Base-by-base conservation (phyloP, 75 land plant genomes). In the Cryptomeria japonica region DNA sequence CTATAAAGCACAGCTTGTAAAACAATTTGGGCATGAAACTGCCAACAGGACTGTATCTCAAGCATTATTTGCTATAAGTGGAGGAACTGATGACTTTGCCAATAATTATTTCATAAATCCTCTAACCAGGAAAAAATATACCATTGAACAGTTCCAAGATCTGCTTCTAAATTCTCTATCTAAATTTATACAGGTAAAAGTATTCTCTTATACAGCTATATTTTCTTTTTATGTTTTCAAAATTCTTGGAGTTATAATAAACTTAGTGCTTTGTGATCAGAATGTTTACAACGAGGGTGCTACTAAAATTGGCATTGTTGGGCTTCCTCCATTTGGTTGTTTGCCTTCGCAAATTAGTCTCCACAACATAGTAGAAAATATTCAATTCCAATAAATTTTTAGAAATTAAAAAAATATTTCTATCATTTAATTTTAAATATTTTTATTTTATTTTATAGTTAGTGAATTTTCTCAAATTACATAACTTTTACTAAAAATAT, bases 61-160 rank as follows among this genome's bases (percentile, higher is more conserved):
- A 51, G 55, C 55, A 51, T 51, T 51, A 51, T 51, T 51, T 14
- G 2, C 13, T 51, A 51, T 51, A 51, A 51, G 55, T 12, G 2
- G 14, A 51, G 55, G 55, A 51, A 51, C 15, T 13, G 55, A 51
- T 51, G 55, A 51, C 16, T 51, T 51, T 51, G 55, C 14, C 55
- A 51, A 12, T 91, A 95, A 94, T 78, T 97, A 96, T 92, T 97
- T 93, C 90, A 70, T 93, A 46, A 93, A 96, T 88, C 96, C 96
- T 51, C 76, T 85, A 2, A 90, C 94, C 32, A 86, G 89, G 86
- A 84, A 89, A 34, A 3, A 4, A 25, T 92, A 92, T 85, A 87
- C 91, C 0, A 37, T 88, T 15, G 92, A 88, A 72, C 84, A 91
- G 82, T 97, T 89, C 91, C 84, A 89, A 5, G 90, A 91, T 34